phyloP scores from a whole-genome alignment of 1,284 basidiomycete genomes.

The Cystobasidiaceae sp. region DNA sequence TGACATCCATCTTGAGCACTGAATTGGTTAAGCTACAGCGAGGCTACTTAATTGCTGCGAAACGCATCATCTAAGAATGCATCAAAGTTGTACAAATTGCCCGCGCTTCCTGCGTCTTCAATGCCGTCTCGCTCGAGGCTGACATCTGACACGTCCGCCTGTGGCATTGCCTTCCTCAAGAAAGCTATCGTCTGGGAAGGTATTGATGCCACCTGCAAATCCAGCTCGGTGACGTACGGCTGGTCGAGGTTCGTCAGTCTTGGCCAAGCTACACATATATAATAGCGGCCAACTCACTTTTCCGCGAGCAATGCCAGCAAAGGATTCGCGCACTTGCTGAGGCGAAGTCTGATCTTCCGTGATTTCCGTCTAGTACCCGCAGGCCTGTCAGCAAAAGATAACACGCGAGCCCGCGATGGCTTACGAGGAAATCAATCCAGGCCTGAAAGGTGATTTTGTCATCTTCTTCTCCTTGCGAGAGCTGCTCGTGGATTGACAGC shows the following conservation, averaged over 20 bases:
- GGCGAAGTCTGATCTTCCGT: conserved; percentile 91
- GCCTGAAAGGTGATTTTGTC: conserved; percentile 89
- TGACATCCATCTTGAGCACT: neutral
- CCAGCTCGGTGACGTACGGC: conserved; percentile 90
- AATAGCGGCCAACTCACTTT: conserved; percentile 58
- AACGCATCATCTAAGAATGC: conserved; percentile 16
- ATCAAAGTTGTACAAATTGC: conserved; percentile 13
- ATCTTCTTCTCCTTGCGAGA: conserved; percentile 70
- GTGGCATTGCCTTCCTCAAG: conserved; percentile 50
- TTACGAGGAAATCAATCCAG: conserved; percentile 85
- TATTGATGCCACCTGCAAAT: conserved; percentile 79
- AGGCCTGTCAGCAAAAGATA: neutral
- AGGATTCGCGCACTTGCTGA: conserved; percentile 86
- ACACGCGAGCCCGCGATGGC: conserved; percentile 35
- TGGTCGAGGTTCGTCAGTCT: conserved; percentile 46
- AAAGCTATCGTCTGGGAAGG: conserved; percentile 75
- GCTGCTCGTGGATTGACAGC: neutral
- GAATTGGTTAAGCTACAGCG: too few relatives aligned
- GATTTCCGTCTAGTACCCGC: conserved; percentile 69
- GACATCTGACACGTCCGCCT: neutral
- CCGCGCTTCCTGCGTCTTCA: neutral
- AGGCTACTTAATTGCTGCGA: too few relatives aligned
- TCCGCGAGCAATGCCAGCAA: conserved; percentile 82
- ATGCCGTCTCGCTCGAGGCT: neutral
- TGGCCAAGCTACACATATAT: neutral